A percentile compares a stretch with the other conserved stretches of the same genome.
These are phyloP conservation scores for Dioscorea cayenensis DNA, from an alignment of 116 monocot genomes.

Conservation along the genomic window DNA sequence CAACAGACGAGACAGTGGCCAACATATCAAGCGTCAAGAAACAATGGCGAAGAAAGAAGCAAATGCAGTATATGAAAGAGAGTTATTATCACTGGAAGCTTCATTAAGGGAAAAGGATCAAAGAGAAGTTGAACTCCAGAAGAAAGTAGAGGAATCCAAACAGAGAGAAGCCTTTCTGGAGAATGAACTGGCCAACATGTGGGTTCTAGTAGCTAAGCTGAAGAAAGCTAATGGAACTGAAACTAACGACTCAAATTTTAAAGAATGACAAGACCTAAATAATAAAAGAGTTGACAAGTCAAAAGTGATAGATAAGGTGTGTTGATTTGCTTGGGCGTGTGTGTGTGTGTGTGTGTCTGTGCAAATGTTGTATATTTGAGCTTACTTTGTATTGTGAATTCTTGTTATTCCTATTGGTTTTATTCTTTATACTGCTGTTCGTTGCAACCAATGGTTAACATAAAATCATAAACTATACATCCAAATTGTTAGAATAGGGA, in stretches of 20 bases:
- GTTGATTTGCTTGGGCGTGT: background rate
- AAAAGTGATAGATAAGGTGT: background rate
- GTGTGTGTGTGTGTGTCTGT: background rate
- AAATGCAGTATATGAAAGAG: conserved; percentile 35
- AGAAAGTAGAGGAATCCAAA: conserved; percentile 69
- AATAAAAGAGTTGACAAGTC: background rate
- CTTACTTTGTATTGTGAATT: background rate
- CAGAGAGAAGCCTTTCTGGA: conserved; percentile 74
- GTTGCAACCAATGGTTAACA: too few relatives aligned
- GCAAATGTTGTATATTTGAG: conserved; percentile 5
- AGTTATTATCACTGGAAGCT: conserved; percentile 42
- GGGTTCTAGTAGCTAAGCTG: conserved; percentile 79
- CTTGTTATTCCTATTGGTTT: background rate
- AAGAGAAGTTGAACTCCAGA: conserved; percentile 64
- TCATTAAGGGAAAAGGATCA: conserved; percentile 59
- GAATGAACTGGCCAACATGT: conserved; percentile 88
- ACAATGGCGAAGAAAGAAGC: conserved; percentile 24
- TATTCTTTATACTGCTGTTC: too few relatives aligned
- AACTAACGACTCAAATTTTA: conserved; percentile 4
- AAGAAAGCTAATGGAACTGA: conserved; percentile 54
- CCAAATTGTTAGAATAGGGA: too few relatives aligned
- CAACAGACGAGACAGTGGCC: conserved; percentile 21
- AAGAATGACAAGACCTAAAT: background rate
- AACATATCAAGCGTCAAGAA: conserved; percentile 22
- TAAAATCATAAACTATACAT: too few relatives aligned